These are phyloP conservation scores for Pelargonium nanum DNA, from an alignment of 345 rosid genomes.

Conservation along the genomic window DNA sequence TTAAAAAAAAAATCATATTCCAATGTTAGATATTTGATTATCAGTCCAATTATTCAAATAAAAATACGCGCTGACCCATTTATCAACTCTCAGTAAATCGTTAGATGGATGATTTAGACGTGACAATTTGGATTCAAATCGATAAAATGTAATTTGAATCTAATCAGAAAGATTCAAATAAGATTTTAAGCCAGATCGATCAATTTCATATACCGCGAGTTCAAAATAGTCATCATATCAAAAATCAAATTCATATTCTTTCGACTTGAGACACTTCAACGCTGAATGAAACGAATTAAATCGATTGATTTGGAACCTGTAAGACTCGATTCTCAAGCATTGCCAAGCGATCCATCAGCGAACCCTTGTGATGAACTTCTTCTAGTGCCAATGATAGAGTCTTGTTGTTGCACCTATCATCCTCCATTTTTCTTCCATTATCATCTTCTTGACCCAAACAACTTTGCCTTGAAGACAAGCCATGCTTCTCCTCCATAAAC, in stretches of 20 bases:
- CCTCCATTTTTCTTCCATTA: constrained; percentile 11
- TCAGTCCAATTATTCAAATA: neutral
- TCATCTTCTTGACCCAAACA: neutral
- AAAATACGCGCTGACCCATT: no score
- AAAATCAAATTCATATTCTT: neutral
- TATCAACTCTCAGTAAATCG: neutral
- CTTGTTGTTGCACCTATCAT: constrained; percentile 15
- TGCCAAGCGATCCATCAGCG: constrained; percentile 19
- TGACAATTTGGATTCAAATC: no score
- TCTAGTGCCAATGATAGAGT: constrained; percentile 24
- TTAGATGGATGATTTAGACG: no score
- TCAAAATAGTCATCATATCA: neutral
- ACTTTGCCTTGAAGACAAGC: constrained; percentile 8
- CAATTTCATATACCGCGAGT: no score
- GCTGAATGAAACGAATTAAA: neutral
- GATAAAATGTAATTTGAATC: no score
- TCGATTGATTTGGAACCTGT: constrained; percentile 12
- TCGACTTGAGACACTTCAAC: neutral
- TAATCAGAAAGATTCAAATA: no score
- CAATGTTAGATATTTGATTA: neutral
- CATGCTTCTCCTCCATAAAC: constrained; percentile 24
- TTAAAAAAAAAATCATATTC: neutral
- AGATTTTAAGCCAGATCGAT: no score
- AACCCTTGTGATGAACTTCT: constrained; percentile 30
- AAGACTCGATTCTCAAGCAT: constrained; percentile 27